Percentiles rank a stretch among this genome's conserved stretches.
phyloP scores from a whole-genome alignment of 176 grass and related monocot genomes.

The Oryza rufipogon region DNA sequence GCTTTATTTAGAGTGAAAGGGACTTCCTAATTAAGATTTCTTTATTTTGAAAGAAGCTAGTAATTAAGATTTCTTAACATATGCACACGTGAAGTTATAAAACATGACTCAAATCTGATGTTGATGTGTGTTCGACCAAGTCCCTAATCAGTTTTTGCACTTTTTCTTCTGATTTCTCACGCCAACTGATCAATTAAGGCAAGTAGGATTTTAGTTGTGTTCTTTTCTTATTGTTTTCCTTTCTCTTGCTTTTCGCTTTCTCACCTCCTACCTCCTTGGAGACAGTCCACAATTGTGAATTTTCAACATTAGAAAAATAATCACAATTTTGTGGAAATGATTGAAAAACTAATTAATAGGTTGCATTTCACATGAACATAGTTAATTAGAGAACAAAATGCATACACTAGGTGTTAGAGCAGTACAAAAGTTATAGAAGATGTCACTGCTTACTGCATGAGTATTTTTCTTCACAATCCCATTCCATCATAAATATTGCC shows the following conservation, averaged over 20 bases:
- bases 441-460: constrained; percentile 28
- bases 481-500: not conserved
- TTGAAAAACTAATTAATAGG: not conserved
- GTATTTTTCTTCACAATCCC: not conserved
- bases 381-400: not conserved
- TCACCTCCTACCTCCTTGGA: not conserved
- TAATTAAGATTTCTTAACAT: constrained; percentile 17
- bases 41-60: not conserved
- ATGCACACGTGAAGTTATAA: constrained; percentile 12
- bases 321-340: not conserved
- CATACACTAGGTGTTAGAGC: not conserved
- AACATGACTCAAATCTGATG: not conserved
- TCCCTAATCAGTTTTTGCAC: not conserved
- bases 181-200: not conserved
- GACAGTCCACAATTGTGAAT: not conserved
- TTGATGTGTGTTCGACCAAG: not conserved
- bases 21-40: constrained; percentile 32
- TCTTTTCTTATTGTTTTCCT: not conserved
- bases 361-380: constrained; percentile 4
- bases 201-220: not conserved
- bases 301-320: not conserved
- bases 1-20: constrained; percentile 24
- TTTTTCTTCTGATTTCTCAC: constrained; percentile 12
- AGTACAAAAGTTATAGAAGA: constrained; percentile 12
- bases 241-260: not conserved